Base-by-base conservation (phyloP, 139 green algal genomes). In the Bryopsis sp. region DNA sequence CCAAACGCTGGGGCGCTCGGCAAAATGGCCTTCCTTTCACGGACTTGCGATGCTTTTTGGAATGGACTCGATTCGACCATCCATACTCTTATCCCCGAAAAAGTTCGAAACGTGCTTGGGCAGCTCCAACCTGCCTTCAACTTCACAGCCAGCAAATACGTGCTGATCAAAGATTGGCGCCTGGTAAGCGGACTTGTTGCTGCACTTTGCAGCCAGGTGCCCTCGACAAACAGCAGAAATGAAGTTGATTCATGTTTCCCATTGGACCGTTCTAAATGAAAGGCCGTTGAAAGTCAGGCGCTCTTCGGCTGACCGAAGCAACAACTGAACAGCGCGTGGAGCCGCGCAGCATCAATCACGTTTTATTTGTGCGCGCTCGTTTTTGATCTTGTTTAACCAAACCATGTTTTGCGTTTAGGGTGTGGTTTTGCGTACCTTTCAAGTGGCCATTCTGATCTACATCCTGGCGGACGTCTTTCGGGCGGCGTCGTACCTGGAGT, bases 151-250 rank as follows among this genome's bases (percentile, higher is more conserved):
- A 50, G 24, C 62, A 69, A 69, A 54, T 58, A 58, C 37, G 62
- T 69, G 7, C 32, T 69, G 8, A 69, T 69, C 37, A 69, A 69
- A 35, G 62, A 69, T 36, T 69, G 62, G 62, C 26, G 62, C 48
- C 62, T 69, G 62, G 62, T 69, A 19, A 11, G 43, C 19, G 43
- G 15, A 11, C 43, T 19, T 19, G 15, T 19, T 54, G 15, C 43
- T 54, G 15, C 43, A n/a, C n/a, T n/a, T n/a, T n/a, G n/a, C n/a
- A n/a, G n/a, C n/a, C n/a, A n/a, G n/a, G n/a, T n/a, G n/a, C n/a
- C n/a, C n/a, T n/a, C n/a, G n/a, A n/a, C n/a, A n/a, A n/a, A n/a
- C n/a, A n/a, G n/a, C n/a, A n/a, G n/a, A n/a, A n/a, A n/a, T n/a
- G n/a, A n/a, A n/a, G n/a, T n/a, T n/a, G n/a, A n/a, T n/a, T n/a